A percentile compares a stretch with the other conserved stretches of the same genome.
Evolutionary conservation across 495 filamentous ascomycete species (phyloP).

Genomic region (Penicillium canescens): DNA sequence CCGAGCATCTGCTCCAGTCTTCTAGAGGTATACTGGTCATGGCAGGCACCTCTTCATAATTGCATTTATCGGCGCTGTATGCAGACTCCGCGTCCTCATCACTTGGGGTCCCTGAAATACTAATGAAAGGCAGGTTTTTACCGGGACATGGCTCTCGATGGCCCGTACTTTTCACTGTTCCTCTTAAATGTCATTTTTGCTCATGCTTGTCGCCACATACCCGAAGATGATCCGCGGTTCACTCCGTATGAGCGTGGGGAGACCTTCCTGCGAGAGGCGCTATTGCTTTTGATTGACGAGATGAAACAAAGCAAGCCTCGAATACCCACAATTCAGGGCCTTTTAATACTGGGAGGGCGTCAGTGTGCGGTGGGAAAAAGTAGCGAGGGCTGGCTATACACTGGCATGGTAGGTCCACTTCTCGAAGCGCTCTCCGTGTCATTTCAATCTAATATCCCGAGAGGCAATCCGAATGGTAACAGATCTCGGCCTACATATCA

Average conservation of each 20-base stretch:
- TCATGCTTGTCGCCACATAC: constrained; percentile 10
- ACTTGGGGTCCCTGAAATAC: not conserved
- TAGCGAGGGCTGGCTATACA: constrained; percentile 18
- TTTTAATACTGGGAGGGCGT: constrained; percentile 9
- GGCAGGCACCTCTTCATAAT: constrained; percentile 14
- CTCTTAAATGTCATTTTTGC: constrained; percentile 15
- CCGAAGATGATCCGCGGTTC: constrained; percentile 12
- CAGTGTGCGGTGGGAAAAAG: constrained; percentile 15
- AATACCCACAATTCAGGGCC: constrained; percentile 9
- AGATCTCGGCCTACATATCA: no score
- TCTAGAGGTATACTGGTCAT: constrained; percentile 13
- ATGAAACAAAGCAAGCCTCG: constrained; percentile 12
- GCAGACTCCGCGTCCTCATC: not conserved
- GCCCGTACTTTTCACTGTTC: constrained; percentile 11
- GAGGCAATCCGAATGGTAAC: no score
- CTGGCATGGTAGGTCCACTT: constrained; percentile 14
- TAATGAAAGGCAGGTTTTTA: constrained; percentile 12
- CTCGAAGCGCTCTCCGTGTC: no score
- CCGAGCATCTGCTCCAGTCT: not conserved
- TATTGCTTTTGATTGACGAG: constrained; percentile 6
- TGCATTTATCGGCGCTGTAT: constrained; percentile 14
- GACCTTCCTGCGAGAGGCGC: constrained; percentile 4
- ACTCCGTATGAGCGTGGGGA: not conserved
- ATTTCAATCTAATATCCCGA: no score
- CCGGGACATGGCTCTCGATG: constrained; percentile 9